Evolutionary conservation across 176 grass and related monocot genomes (phyloP), one percentile per base, ranked within the genome.

Genomic region (Thalia dealbata): DNA sequence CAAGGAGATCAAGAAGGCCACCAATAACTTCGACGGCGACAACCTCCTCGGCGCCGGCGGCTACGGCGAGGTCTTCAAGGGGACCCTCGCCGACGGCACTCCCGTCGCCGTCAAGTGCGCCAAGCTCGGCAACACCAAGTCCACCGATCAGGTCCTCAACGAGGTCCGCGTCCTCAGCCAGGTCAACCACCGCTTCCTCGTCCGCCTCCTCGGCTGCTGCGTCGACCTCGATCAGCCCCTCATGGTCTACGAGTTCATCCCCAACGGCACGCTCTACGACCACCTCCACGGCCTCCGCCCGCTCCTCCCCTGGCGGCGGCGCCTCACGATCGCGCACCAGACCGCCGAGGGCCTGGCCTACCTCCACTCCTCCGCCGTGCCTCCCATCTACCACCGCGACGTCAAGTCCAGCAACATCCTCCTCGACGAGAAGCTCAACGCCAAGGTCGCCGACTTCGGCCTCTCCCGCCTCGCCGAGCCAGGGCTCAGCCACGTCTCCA

Each of bases 331-430:
- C 41, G 91, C 91, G 0, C 82, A n/a, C 44, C 84, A 90, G 18
- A 90, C 91, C 0, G 91, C 87, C 1, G 85, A 91, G 71, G 91
- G 84, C 70, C 71, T 95, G 24, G 85, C 91, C 14, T 95, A 95
- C 88, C 78, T 95, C 21, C 91, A 91, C 72, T 96, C 68, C 54
- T 76, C 85, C 8, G 91, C 85, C 14, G 61, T 74, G 71, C 88
- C 91, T 3, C 81, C 91, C 0, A 95, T 95, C 79, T 95, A 91
- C 85, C 91, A 91, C 78, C 80, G 91, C 18, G 88, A 91, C 79
- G 86, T 91, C 74, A 96, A 96, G 85, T 96, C 91, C 7, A 82
- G 82, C 80, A 91, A 96, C 81, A 96, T 96, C 14, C 88, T 96
- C 16, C 87, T 96, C 15, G 91, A 91, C 77, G 78, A 76, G 0